phyloP scores from a whole-genome alignment of 495 filamentous ascomycete genomes.

The Darksidea phi region DNA sequence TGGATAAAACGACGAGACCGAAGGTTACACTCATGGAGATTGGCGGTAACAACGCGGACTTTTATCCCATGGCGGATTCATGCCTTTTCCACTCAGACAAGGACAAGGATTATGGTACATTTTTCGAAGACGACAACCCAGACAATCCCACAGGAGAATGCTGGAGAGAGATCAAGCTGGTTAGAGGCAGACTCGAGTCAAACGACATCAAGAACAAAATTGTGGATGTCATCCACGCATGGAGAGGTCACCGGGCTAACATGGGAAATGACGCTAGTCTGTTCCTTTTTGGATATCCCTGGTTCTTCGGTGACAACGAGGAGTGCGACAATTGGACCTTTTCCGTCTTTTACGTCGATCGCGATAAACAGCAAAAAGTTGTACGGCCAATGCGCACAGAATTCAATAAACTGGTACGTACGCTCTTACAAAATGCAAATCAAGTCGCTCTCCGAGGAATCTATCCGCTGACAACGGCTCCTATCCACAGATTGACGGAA shows the following conservation, averaged over 20 bases:
- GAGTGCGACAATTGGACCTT: neutral
- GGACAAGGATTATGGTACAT: neutral
- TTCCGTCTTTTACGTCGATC: neutral
- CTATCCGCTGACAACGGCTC: neutral
- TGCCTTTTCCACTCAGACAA: neutral
- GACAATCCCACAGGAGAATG: constrained; percentile 3
- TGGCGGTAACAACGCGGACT: constrained; percentile 6
- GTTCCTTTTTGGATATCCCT: neutral
- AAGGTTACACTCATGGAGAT: neutral
- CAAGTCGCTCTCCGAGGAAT: no score
- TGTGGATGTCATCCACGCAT: neutral
- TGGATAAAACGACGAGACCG: constrained; percentile 5
- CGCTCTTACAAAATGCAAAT: neutral
- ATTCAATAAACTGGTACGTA: neutral
- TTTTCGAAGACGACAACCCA: constrained; percentile 1
- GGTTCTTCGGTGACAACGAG: neutral
- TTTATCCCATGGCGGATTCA: constrained; percentile 5
- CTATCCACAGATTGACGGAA: neutral
- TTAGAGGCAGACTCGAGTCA: neutral
- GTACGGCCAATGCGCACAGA: neutral
- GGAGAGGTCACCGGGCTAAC: neutral
- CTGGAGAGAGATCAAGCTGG: neutral
- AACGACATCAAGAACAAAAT: neutral
- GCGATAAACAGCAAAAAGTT: neutral
- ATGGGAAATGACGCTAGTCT: neutral